Percentiles rank a stretch among this genome's conserved stretches.
Conservation (phyloP, 768 basidiomycete species). For the Lentinula lateritia region DNA sequence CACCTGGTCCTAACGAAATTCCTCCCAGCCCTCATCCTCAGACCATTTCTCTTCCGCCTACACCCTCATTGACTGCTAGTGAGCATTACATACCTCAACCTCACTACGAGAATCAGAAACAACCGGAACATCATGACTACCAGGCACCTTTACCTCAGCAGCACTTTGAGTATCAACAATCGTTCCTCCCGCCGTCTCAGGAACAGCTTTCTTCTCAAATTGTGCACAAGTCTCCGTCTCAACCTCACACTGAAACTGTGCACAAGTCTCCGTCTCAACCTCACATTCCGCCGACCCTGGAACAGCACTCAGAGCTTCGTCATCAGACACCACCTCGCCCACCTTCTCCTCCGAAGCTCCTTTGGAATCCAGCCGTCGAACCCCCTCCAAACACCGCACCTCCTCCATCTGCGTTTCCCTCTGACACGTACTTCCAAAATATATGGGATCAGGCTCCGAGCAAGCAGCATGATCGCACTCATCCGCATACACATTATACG, state of each 20-base stretch:
- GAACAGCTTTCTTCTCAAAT: conserved; percentile 14
- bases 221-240: conserved; percentile 18
- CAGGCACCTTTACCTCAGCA: neutral
- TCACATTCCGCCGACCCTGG: conserved; percentile 15
- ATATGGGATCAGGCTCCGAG: conserved; percentile 71
- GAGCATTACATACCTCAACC: neutral
- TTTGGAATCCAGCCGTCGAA: conserved; percentile 80
- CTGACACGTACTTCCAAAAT: conserved; percentile 76
- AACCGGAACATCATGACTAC: neutral
- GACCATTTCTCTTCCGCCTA: conserved; percentile 40
- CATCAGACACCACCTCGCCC: conserved; percentile 32
- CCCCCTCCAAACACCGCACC: conserved; percentile 68
- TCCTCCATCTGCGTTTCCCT: conserved; percentile 54
- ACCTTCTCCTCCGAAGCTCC: conserved; percentile 55
- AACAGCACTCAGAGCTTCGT: conserved; percentile 14
- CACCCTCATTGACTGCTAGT: neutral
- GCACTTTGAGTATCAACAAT: conserved; percentile 6
- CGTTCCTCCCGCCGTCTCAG: conserved; percentile 14
- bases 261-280: conserved; percentile 20
- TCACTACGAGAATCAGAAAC: neutral
- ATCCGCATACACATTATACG: conserved; percentile 20
- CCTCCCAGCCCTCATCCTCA: conserved; percentile 57
- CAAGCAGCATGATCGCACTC: conserved; percentile 30
- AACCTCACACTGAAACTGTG: conserved; percentile 9
- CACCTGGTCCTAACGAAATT: conserved; percentile 56